These are phyloP conservation scores for Berberis vulgaris DNA, from an alignment of 164 flowering plant genomes.

Conservation along the genomic window DNA sequence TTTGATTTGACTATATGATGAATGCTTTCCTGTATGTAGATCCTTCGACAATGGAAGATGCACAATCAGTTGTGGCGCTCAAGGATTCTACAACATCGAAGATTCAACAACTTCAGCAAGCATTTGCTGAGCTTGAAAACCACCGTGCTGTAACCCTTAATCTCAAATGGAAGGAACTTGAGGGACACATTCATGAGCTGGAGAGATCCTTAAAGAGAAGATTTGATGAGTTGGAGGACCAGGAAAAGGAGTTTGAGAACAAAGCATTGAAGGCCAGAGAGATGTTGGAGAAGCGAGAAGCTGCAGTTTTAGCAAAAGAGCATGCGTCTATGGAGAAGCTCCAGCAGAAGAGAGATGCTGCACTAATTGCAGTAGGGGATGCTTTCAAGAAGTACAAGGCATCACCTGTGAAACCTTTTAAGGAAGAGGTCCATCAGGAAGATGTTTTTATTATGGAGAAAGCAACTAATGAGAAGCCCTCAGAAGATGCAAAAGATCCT, in stretches of 20 bases:
- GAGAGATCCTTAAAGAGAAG: slow-evolving; percentile 88
- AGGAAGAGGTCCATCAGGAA: slow-evolving; percentile 17
- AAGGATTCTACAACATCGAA: slow-evolving; percentile 75
- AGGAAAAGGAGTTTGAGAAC: slow-evolving; percentile 64
- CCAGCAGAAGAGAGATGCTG: slow-evolving; percentile 85
- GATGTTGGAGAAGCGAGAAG: slow-evolving; percentile 61
- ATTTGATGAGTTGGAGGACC: slow-evolving; percentile 76
- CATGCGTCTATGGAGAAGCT: slow-evolving; percentile 61
- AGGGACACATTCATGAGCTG: slow-evolving; percentile 89
- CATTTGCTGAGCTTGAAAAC: slow-evolving; percentile 93
- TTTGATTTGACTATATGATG: too few species aligned
- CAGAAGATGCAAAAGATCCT: slow-evolving; percentile 23
- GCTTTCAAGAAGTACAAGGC: slow-evolving; percentile 43
- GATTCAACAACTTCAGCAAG: slow-evolving; percentile 94
- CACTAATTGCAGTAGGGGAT: slow-evolving; percentile 51
- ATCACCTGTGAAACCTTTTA: slow-evolving; percentile 25
- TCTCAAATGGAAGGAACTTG: slow-evolving; percentile 94
- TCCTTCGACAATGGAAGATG: slow-evolving; percentile 48
- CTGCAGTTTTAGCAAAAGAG: slow-evolving; percentile 79
- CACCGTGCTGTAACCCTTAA: slow-evolving; percentile 79
- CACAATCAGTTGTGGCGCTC: slow-evolving; percentile 57
- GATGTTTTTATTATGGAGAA: slow-evolving; percentile 35
- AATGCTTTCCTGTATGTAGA: neutral
- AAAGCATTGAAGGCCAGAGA: slow-evolving; percentile 53
- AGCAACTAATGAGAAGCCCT: slow-evolving; percentile 28